These are phyloP conservation scores for Didymella sp. DNA, from an alignment of 2,329 filamentous ascomycete species.

Conservation along the genomic window DNA sequence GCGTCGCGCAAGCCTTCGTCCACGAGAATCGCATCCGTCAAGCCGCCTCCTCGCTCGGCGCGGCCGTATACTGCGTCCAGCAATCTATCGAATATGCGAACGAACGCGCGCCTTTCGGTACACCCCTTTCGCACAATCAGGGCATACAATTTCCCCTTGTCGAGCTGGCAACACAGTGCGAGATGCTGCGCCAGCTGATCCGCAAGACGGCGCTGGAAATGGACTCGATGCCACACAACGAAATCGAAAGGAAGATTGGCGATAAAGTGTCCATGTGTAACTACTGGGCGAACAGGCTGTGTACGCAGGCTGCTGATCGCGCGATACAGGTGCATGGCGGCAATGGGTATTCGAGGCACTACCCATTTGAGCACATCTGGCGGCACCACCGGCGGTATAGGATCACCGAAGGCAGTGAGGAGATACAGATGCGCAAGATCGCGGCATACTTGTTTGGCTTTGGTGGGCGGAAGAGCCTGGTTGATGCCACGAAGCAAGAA, in stretches of 20 bases:
- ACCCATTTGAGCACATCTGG: slow-evolving; percentile 71
- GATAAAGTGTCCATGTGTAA: slow-evolving; percentile 72
- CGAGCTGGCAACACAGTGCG: slow-evolving; percentile 66
- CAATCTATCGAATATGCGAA: slow-evolving; percentile 64
- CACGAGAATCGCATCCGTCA: slow-evolving; percentile 72
- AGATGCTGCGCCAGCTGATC: slow-evolving; percentile 68
- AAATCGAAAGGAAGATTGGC: slow-evolving; percentile 65
- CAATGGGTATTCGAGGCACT: slow-evolving; percentile 64
- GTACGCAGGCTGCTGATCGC: slow-evolving; percentile 66
- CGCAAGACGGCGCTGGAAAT: slow-evolving; percentile 68
- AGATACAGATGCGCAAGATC: slow-evolving; percentile 72
- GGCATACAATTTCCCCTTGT: slow-evolving; percentile 70
- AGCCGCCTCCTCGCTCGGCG: slow-evolving; percentile 66
- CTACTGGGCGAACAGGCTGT: slow-evolving; percentile 68
- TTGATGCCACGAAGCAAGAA: slow-evolving; percentile 41
- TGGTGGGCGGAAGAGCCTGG: slow-evolving; percentile 53
- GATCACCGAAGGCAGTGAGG: slow-evolving; percentile 70
- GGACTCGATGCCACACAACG: slow-evolving; percentile 62
- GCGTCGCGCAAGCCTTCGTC: slow-evolving; percentile 69
- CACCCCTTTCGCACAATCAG: slow-evolving; percentile 65
- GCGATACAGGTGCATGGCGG: slow-evolving; percentile 69
- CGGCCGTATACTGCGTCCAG: slow-evolving; percentile 66
- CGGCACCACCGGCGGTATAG: slow-evolving; percentile 68
- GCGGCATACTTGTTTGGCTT: slow-evolving; percentile 66
- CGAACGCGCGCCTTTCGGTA: slow-evolving; percentile 62